Evolutionary conservation across 805 yeast genomes (phyloP).

Genomic region (Kluyveromyces lactis): DNA sequence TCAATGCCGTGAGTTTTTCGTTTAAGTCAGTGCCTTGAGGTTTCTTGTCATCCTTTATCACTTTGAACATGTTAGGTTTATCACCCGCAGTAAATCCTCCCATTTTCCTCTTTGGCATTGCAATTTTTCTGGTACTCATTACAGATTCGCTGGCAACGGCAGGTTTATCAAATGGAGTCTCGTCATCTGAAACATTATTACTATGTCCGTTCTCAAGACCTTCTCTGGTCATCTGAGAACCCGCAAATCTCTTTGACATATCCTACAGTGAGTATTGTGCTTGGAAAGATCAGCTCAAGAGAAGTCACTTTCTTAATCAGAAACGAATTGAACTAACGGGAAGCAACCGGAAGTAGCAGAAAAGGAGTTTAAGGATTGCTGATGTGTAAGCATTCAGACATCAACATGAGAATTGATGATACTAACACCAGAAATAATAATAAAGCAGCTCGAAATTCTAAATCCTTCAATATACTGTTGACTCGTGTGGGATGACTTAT

Average conservation of each 20-base stretch:
- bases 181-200: constrained; percentile 34
- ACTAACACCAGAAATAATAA: no score
- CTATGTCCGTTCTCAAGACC: constrained; percentile 19
- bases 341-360: no score
- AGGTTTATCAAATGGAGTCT: constrained; percentile 15
- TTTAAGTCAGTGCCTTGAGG: constrained; percentile 27
- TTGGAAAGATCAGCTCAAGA: neutral
- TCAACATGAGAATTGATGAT: no score
- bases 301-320: neutral
- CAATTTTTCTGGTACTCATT: constrained; percentile 62
- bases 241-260: constrained; percentile 66
- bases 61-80: constrained; percentile 1
- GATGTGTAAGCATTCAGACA: no score
- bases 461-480: no score
- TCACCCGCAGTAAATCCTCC: constrained; percentile 7
- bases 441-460: no score
- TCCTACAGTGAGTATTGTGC: neutral
- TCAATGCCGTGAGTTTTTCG: constrained; percentile 55
- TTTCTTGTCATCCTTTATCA: constrained; percentile 1
- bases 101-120: constrained; percentile 44
- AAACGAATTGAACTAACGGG: no score
- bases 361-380: no score
- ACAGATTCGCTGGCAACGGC: constrained; percentile 50
- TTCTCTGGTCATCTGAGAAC: constrained; percentile 54
- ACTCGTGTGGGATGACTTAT: no score